Evolutionary conservation across 2,329 filamentous ascomycete genomes (phyloP), one percentile per base, ranked within the genome.

Genomic region (Aspergillus quadrilineatus): DNA sequence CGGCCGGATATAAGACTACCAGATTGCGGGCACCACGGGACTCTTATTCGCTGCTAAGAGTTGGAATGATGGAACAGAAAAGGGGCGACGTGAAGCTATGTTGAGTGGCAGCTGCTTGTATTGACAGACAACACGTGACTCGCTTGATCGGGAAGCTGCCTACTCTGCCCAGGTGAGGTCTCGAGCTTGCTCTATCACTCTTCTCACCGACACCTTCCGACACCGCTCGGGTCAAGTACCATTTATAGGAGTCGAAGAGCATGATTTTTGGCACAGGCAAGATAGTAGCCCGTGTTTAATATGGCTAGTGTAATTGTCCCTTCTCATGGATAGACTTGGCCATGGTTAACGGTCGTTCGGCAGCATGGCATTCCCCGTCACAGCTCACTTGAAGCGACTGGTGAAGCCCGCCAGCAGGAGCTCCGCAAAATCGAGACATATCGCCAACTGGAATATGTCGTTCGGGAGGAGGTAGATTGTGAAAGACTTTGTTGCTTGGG

Each of bases 291-390:
- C 7, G 17, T 42, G 22, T 53, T 57, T 54, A 58, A 42, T 32
- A 73, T 73, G 71, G 66, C 67, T 50, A 72, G 69, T 56, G 71
- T 73, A 63, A 63, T 61, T 51, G 42, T 29, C 44, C 39, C 22
- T 26, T 43, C 48, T 47, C n/a, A 41, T 26, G 46, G 46, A 15
- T 28, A 37, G 15, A 22, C 37, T 50, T 42, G 14, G 28, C 47
- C 39, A n/a, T 37, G 56, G 48, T 60, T 67, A 57, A 65, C 48
- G 50, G 51, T 58, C 69, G 65, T 51, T 59, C 59, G 61, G 59
- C 76, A 96, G 91, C 92, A 97, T 82, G 91, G 90, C 70, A 83
- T 95, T 73, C 84, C 89, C 68, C 89, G 92, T 69, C 81, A 84
- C 59, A 80, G 82, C 60, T 79, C 81, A 65, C 78, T 76, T 53